Base-by-base conservation (phyloP, 192 early-diverging fungal genomes). In the Umbelopsis vinacea region DNA sequence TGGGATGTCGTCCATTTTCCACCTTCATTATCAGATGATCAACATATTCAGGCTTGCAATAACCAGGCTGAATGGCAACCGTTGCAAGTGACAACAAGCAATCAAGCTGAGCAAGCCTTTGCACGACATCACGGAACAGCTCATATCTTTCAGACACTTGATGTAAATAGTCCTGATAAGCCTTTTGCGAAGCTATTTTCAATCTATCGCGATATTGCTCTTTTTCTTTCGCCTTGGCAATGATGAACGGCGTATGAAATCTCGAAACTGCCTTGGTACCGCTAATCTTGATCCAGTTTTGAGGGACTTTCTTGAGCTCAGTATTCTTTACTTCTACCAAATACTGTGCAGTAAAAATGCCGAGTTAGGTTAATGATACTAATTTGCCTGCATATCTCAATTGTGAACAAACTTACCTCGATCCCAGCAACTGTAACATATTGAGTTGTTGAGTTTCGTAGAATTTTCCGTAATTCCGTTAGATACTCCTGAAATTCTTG, bases 281-380 rank as follows among this genome's bases (percentile, higher is more conserved):
- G 71, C 76, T 81, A 19, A 94, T 83, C 54, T 89, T 90, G 69
- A 92, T 72, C 95, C 95, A 96, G 52, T 87, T 73, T 19, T 76
- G 78, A 0, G 95, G 93, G 0, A 92, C 88, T 17, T 82, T 82
- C n/a, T 79, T 78, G 0, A 81, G 80, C 17, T 81, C 74, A 9
- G 81, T 71, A 67, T 83, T 86, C 19, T 86, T 88, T 46, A 94
- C 75, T 75, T 95, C 94, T 12, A 95, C 76, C 50, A 94, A 76
- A 69, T 92, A 94, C 83, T 81, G 14, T 66, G 6, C 10, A 37
- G 38, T 17, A 21, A 74, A 40, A 29, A 35, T 37, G 29, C 6
- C 37, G 47, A 66, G 11, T 50, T 77, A 43, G 0, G 24, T 55
- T 50, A 24, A 1, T 19, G 0, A 17, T 3, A 29, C 1, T 1